A percentile compares a stretch with the other conserved stretches of the same genome.
These are phyloP conservation scores for Ceratobasidium sp. DNA, from an alignment of 1,284 basidiomycete genomes.

Conservation along the genomic window DNA sequence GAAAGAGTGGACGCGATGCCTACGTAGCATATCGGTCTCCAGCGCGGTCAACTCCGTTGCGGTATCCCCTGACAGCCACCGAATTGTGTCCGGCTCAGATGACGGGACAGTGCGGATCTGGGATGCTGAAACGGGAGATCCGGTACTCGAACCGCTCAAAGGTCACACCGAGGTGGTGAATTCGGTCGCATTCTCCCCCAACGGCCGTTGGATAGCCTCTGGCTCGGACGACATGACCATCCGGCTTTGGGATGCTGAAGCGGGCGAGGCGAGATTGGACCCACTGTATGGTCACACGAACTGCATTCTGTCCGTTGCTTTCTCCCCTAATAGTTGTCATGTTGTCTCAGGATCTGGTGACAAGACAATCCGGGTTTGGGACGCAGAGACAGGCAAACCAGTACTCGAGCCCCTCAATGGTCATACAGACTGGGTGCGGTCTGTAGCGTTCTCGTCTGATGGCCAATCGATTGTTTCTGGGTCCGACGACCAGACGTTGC, in stretches of 20 bases:
- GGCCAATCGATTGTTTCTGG: too few relatives aligned
- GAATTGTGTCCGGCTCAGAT: too few relatives aligned
- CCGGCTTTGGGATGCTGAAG: constrained; percentile 36
- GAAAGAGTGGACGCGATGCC: too few relatives aligned
- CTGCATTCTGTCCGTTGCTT: background rate
- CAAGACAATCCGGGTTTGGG: constrained; percentile 15
- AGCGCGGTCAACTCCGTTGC: too few relatives aligned
- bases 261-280: background rate
- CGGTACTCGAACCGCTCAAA: background rate
- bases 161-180: constrained; percentile 14
- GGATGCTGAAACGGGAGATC: background rate
- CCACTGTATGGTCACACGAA: constrained; percentile 10
- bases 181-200: constrained; percentile 33
- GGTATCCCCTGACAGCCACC: background rate
- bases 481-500: constrained; percentile 26
- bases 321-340: constrained; percentile 22
- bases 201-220: constrained; percentile 17
- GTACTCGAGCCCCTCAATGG: background rate
- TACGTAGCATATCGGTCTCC: background rate
- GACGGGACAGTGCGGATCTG: background rate
- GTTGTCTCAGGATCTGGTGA: constrained; percentile 24
- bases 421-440: background rate
- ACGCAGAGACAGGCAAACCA: background rate
- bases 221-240: constrained; percentile 19
- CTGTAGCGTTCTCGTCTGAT: constrained; percentile 38